Base-by-base conservation (phyloP, 2,329 filamentous ascomycete species). In the Penicillium sp. region DNA sequence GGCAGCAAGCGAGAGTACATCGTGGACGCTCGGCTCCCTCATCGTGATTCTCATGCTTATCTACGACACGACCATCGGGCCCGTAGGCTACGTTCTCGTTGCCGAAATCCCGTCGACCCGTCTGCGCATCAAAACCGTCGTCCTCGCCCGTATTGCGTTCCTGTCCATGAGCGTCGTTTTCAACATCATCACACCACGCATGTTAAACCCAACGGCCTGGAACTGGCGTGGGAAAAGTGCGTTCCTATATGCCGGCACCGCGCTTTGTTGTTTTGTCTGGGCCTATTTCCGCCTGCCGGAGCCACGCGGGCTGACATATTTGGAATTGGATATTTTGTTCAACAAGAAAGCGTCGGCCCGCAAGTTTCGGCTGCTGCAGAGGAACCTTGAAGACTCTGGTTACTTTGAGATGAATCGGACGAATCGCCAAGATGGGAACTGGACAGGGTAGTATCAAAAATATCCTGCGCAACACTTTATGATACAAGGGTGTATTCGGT, bases 1-100 rank as follows among this genome's bases (percentile, higher is more conserved):
- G 26, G 4, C 26, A 26, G 26, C 5, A 26, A 26, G 26, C 4
- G 26, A 26, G 5, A 26, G 26, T 26, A 26, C 5, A 2, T 26
- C 26, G 4, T 26, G 26, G 26, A 26, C 26, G 1, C 26, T 26
- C 4, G 26, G 26, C 2, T 71, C 86, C 69, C 74, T 86, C 3
- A 77, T 87, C 48, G 70, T n/a, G 71, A 64, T 56, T 69, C 52
- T 7, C 4, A 26, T 26, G 26, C 83, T 85, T 50, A 75, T 83
- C 8, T 86, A 85, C 69, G 82, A 83, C 70, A 77, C 82, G 58
- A 81, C 81, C 5, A 79, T 86, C 7, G 85, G 84, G 0, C 7
- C 5, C 3, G 66, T 69, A 8, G 3, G 5, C 17, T 26, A 3
- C 65, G 58, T 29, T 70, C 67, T 69, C 61, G 58, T 45, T 3